phyloP scores from a whole-genome alignment of 208 protist species.

The Herpetomonas tarakana region DNA sequence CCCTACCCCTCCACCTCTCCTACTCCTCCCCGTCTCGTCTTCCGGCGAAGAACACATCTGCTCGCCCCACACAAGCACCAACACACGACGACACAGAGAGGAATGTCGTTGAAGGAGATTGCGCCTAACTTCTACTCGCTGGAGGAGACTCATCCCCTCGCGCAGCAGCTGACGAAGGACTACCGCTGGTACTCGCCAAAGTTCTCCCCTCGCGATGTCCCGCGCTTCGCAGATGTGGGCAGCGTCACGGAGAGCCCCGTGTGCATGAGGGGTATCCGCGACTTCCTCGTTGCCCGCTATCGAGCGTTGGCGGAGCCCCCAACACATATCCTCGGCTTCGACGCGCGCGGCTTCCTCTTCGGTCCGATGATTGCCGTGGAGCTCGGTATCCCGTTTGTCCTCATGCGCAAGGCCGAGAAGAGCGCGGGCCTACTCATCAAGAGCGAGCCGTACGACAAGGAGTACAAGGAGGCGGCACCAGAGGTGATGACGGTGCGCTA shows the following conservation, averaged over 20 bases:
- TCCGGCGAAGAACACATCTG: too few species aligned
- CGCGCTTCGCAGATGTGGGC: constrained; percentile 85
- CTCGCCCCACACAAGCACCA: too few species aligned
- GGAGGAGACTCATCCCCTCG: constrained; percentile 33
- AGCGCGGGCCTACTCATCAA: constrained; percentile 85
- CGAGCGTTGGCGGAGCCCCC: constrained; percentile 42
- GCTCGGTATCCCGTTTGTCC: constrained; percentile 87
- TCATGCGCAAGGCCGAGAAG: constrained; percentile 88
- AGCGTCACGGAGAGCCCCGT: constrained; percentile 81
- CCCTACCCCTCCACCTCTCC: too few species aligned
- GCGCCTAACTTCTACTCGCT: constrained; percentile 45
- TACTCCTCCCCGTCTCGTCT: too few species aligned
- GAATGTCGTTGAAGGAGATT: constrained; percentile 62
- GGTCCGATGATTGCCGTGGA: constrained; percentile 86
- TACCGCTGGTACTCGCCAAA: constrained; percentile 87
- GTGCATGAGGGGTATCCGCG: constrained; percentile 72
- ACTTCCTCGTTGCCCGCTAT: constrained; percentile 86
- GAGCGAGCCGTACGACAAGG: constrained; percentile 86
- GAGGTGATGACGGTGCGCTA: constrained; percentile 86
- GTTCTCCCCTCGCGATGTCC: constrained; percentile 88
- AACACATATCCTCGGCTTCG: constrained; percentile 87
- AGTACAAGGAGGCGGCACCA: constrained; percentile 80
- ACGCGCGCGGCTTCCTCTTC: constrained; percentile 90
- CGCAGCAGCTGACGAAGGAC: constrained; percentile 40
- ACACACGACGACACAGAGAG: too few species aligned